Evolutionary conservation across 148 eudicot genomes (phyloP), one percentile per base, ranked within the genome.

Genomic region (Camellia lanceoleosa): DNA sequence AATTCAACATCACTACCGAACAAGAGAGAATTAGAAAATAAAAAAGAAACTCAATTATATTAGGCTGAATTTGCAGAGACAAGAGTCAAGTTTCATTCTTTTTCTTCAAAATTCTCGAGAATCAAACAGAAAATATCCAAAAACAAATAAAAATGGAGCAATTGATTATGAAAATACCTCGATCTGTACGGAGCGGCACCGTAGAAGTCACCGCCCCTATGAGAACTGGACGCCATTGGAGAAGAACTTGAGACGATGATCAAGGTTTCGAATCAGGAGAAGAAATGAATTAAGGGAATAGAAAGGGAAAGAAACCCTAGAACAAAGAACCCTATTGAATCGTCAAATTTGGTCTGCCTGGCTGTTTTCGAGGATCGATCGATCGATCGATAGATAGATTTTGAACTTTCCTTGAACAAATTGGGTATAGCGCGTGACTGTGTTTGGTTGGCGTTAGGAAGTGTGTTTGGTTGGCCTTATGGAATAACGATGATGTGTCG

Each of bases 111-210:
- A 64, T 63, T 7, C 44, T 63, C n/a, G 74, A 18, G 7, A 68
- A 41, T 7, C 69, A 7, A 56, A 13, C 43, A 9, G 30, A 56
- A 18, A 47, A 59, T 30, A 16, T 52, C 16, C 58, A 16, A 16
- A 59, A 58, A 16, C 19, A 51, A 43, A 71, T 54, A 5, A 7
- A 44, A 64, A 75, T 58, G 23, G n/a, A 49, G 4, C 9, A 41
- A 43, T 30, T 30, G 38, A 30, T 30, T 30, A 19, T 10, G 10
- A 64, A 30, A 30, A 11, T 85, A 92, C 97, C 91, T 90, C 43
- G 92, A 90, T 89, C 94, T 75, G 79, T 82, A 89, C 3, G 91
- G 91, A 71, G 78, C 87, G 73, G 89, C 85, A 58, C 90, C 90
- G n/a, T 78, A 79, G 60, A 55, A 79, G 76, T 80, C 80, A 55